Evolutionary conservation across 345 rosid genomes (phyloP).

Genomic region (Turritis glabra): DNA sequence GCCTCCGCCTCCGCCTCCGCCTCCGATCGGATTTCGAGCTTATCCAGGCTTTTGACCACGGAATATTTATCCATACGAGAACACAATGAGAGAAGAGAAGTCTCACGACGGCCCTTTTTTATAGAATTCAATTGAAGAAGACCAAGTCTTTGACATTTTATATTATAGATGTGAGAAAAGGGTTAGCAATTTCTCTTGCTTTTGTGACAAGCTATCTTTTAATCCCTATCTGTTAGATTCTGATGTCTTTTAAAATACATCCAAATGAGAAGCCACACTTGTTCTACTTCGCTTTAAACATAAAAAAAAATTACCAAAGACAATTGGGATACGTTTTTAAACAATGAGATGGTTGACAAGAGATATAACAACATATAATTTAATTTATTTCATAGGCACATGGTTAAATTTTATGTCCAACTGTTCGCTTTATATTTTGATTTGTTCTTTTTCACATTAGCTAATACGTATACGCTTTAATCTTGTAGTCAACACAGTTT

Average conservation of each 20-base stretch:
- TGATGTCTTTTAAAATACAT: not conserved
- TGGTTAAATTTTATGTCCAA: not conserved
- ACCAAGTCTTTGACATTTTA: not conserved
- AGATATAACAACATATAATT: no score
- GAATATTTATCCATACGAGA: conserved; percentile 7
- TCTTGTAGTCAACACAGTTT: not conserved
- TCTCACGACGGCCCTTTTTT: not conserved
- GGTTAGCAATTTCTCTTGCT: not conserved
- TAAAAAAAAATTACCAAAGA: not conserved
- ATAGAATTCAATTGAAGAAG: conserved; percentile 11
- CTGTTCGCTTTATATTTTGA: not conserved
- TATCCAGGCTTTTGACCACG: not conserved
- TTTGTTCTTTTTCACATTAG: not conserved
- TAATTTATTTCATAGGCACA: no score
- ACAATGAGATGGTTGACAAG: not conserved
- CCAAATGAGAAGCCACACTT: not conserved
- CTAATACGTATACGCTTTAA: not conserved
- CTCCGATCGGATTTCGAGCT: not conserved
- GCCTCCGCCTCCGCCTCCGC: not conserved
- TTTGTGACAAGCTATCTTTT: not conserved
- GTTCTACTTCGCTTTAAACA: conserved; percentile 6
- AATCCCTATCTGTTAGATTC: not conserved
- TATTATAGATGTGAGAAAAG: not conserved
- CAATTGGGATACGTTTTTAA: not conserved
- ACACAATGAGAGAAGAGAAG: not conserved